Base-by-base conservation (phyloP, 169 alveolate species). In the Babesia caballi region DNA sequence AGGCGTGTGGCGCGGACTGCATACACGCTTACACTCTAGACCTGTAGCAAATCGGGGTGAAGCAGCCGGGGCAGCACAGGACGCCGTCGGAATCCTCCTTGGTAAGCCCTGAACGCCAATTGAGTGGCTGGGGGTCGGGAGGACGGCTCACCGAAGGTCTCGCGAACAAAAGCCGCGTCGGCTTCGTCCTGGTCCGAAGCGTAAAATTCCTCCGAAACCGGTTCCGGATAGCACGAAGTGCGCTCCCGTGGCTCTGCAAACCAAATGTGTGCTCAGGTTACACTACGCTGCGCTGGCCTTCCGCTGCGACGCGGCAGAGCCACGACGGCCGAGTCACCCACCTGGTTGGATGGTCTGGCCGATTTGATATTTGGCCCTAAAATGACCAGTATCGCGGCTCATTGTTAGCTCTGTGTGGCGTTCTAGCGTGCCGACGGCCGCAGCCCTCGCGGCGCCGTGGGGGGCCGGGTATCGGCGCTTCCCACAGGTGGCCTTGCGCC, bases 1-100 rank as follows among this genome's bases (percentile, higher is more conserved):
- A 63, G 46, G 27, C 50, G 5, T 4, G 23, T 63, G 38, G 47
- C 46, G 38, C 49, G 19, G 30, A 60, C 28, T 7, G 53, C 32
- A 3, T 21, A 47, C 7, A 23, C 44, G 5, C 82, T 53, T 57
- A 77, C 85, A 57, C 17, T 46, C 40, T 53, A 49, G 75, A 77
- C 28, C 70, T 59, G 67, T 80, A 80, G 60, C 77, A 80, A 11
- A 80, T 65, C 3, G 88, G 82, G 23, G 88, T 80, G 54, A 80
- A 80, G 33, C 88, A 80, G 36, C 63, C 72, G 3, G 88, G 75
- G 27, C 88, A 80, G 42, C 83, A 80, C 7, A 80, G 56, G n/a
- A 80, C 71, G 14, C 57, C 88, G 51, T 80, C 88, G 21, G 82
- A 56, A 27, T 42, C 2, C 3, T 41, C 59, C 38, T 56, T 50